Evolutionary conservation across 169 alveolate species (phyloP).

Genomic region (Babesia sp.): DNA sequence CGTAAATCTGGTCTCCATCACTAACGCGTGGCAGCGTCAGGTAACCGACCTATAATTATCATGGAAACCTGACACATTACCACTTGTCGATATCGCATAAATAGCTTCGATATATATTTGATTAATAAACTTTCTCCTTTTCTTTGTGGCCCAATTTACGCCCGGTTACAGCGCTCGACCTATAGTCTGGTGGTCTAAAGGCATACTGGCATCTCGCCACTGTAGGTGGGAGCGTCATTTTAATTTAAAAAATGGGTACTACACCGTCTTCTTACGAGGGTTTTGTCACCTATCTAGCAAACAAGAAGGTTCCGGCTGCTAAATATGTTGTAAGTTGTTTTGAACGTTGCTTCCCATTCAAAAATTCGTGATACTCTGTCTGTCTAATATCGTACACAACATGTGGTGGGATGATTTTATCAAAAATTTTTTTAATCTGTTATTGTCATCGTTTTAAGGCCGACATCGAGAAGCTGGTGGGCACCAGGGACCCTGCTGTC

Average conservation of each 20-base stretch:
- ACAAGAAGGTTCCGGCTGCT: conserved; percentile 51
- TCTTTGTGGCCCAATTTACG: not conserved
- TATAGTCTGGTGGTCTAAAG: not conserved
- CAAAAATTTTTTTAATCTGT: not conserved
- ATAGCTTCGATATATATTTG: no score
- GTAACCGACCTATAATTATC: no score
- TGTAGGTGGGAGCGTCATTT: not conserved
- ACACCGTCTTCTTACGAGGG: conserved; percentile 27
- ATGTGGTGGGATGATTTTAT: not conserved
- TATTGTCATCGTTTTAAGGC: conserved; percentile 26
- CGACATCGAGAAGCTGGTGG: conserved; percentile 61
- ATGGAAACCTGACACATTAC: no score
- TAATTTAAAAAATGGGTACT: conserved; percentile 6
- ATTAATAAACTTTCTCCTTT: no score
- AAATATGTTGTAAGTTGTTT: conserved; percentile 55
- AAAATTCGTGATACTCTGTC: not conserved
- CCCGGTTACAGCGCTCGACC: not conserved
- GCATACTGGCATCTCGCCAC: not conserved
- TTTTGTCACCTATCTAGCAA: conserved; percentile 33
- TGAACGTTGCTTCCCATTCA: not conserved
- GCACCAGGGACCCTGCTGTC: conserved; percentile 51
- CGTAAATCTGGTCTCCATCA: no score
- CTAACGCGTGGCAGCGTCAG: no score
- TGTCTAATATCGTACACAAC: not conserved
- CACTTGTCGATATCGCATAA: no score